Evolutionary conservation across 306 rosid genomes (phyloP), one percentile per base, ranked within the genome.

Genomic region (Oemleria cerasiformis): DNA sequence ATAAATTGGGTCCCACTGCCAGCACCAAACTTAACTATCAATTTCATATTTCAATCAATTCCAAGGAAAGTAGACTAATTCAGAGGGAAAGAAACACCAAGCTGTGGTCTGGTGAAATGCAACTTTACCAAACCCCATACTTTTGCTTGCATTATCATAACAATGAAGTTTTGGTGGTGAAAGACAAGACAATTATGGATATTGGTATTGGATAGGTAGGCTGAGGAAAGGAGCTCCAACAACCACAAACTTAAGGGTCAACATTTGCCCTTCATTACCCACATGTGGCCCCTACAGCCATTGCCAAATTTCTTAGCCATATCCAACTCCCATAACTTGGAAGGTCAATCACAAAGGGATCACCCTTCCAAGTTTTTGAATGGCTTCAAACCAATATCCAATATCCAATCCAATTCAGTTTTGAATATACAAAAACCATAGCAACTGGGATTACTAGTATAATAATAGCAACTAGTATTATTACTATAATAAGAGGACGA

Each of bases 181-280:
- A 60, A 51, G 73, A 75, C 76, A 70, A 70, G 67, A 70, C 43
- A 44, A 43, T 51, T 25, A 25, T 25, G 30, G 30, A 25, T 25
- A 2, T 25, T 25, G 30, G 30, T 25, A 25, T 25, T 25, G 77
- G 80, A 79, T 79, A 68, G 81, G 77, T 48, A 66, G 12, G 73
- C 21, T 68, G 65, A 62, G 58, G 51, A 13, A 10, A 16, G 44
- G 30, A 67, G 64, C 49, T 78, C 55, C 80, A 71, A 76, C 84
- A 69, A 68, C 81, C 86, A 79, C 83, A 75, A 5, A 57, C 79
- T 54, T 50, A 63, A 5, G 11, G 39, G 55, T 68, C 78, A 69
- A 36, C 51, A 23, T 15, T 75, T 75, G 41, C 45, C 55, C 67
- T 39, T 38, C 73, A 54, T 82, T 40, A 50, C 62, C 76, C 54